Evolutionary conservation across 495 filamentous ascomycete genomes (phyloP).

Genomic region (Endocarpon pusillum): DNA sequence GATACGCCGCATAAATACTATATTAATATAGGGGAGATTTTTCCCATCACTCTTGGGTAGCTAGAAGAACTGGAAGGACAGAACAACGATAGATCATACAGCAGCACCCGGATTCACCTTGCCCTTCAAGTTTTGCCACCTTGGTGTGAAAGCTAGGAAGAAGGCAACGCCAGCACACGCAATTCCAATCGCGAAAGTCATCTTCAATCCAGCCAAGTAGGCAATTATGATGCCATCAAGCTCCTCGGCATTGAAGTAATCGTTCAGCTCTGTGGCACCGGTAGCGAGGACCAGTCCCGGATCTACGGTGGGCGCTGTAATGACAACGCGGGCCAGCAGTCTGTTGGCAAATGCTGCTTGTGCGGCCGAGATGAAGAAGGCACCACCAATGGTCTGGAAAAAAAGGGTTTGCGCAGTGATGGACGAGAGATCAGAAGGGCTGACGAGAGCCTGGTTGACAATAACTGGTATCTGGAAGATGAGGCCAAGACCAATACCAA

Average conservation of each 20-base stretch:
- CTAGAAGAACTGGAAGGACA: no score
- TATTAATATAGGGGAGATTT: no score
- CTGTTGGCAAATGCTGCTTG: conserved; percentile 30
- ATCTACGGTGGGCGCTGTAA: conserved; percentile 23
- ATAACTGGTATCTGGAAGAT: conserved; percentile 19
- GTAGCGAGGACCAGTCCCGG: conserved; percentile 23
- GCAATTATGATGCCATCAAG: conserved; percentile 34
- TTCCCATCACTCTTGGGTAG: no score
- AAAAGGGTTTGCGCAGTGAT: conserved; percentile 12
- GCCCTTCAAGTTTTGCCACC: neutral
- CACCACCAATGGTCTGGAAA: conserved; percentile 26
- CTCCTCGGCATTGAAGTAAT: conserved; percentile 21
- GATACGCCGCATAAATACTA: no score
- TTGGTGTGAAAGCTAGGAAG: conserved; percentile 27
- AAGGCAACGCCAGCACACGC: conserved; percentile 16
- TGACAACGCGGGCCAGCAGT: conserved; percentile 18
- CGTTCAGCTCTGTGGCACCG: conserved; percentile 34
- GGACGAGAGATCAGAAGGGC: conserved; percentile 9
- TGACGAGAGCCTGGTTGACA: conserved; percentile 15
- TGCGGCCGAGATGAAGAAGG: conserved; percentile 27
- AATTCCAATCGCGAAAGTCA: conserved; percentile 16
- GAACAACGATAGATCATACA: no score
- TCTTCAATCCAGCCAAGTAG: conserved; percentile 41
- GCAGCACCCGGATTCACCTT: neutral
- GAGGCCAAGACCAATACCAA: conserved; percentile 17